Percentiles rank a stretch among this genome's conserved stretches.
Conservation (phyloP, 345 rosid genomes). For the Pugionium dolabratum region DNA sequence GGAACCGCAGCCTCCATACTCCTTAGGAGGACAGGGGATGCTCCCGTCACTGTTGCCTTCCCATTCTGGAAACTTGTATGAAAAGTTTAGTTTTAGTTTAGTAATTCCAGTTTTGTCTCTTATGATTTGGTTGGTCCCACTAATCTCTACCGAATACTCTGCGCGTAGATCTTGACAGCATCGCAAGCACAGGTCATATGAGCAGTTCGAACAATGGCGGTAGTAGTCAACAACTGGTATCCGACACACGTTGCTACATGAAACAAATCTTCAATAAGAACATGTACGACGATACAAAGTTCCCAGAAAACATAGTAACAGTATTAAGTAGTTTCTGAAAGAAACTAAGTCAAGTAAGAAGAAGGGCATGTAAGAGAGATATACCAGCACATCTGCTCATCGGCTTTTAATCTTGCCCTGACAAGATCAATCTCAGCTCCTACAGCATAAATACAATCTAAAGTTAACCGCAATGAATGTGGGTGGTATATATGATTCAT, state of each 20-base stretch:
- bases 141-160: constrained; percentile 45
- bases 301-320: not conserved
- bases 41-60: constrained; percentile 79
- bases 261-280: constrained; percentile 35
- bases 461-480: constrained; percentile 8
- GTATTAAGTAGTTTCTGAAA: not conserved
- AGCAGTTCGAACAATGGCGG: constrained; percentile 81
- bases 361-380: constrained; percentile 16
- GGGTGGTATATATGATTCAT: constrained; percentile 7
- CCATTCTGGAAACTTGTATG: constrained; percentile 75
- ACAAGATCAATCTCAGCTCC: constrained; percentile 76
- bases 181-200: constrained; percentile 80
- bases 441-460: constrained; percentile 39
- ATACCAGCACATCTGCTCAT: constrained; percentile 99
- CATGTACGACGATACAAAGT: constrained; percentile 1
- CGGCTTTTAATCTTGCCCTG: constrained; percentile 86
- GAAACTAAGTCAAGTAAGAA: constrained; percentile 5
- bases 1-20: constrained; percentile 79
- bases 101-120: constrained; percentile 32
- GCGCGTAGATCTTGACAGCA: constrained; percentile 94
- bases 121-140: constrained; percentile 42
- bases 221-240: constrained; percentile 94
- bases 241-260: constrained; percentile 86
- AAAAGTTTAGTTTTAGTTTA: constrained; percentile 51
- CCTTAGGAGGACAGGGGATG: constrained; percentile 88